Percentiles rank a stretch among this genome's conserved stretches.
Conservation (phyloP, 1,284 basidiomycete species). For the Cryptococcus jaspeensis region DNA sequence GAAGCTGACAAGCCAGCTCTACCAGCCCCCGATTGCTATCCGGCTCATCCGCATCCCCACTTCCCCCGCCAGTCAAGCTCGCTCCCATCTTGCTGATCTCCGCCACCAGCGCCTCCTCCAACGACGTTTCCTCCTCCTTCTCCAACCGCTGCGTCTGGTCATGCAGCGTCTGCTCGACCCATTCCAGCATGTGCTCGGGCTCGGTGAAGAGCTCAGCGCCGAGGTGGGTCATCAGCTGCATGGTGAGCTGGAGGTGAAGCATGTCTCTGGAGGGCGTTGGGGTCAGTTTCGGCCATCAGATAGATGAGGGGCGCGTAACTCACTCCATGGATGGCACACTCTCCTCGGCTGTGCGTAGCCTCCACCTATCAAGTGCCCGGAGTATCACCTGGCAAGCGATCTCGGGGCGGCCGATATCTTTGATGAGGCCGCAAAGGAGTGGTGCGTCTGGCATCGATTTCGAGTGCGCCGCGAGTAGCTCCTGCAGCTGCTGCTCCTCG, state of each 20-base stretch:
- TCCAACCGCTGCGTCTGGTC: constrained; percentile 20
- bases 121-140: not conserved
- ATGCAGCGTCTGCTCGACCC: constrained; percentile 68
- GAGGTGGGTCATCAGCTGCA: constrained; percentile 71
- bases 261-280: constrained; percentile 51
- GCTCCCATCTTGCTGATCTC: constrained; percentile 35
- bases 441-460: constrained; percentile 60
- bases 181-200: constrained; percentile 69
- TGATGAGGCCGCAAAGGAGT: constrained; percentile 65
- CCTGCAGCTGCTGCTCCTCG: not conserved
- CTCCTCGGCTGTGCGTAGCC: constrained; percentile 52
- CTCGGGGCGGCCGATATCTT: constrained; percentile 64
- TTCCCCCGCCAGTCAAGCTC: constrained; percentile 25
- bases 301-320: no score
- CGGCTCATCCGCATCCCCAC: constrained; percentile 9
- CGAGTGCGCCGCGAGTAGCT: constrained; percentile 52
- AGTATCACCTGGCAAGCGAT: constrained; percentile 71
- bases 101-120: constrained; percentile 2
- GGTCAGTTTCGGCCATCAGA: not conserved
- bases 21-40: constrained; percentile 53
- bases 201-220: constrained; percentile 67
- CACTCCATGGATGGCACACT: constrained; percentile 34
- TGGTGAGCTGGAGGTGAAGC: constrained; percentile 70
- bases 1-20: constrained; percentile 62
- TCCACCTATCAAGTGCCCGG: constrained; percentile 67